Base-by-base conservation (phyloP, 2,329 filamentous ascomycete genomes). In the Botrytis pseudocinerea region DNA sequence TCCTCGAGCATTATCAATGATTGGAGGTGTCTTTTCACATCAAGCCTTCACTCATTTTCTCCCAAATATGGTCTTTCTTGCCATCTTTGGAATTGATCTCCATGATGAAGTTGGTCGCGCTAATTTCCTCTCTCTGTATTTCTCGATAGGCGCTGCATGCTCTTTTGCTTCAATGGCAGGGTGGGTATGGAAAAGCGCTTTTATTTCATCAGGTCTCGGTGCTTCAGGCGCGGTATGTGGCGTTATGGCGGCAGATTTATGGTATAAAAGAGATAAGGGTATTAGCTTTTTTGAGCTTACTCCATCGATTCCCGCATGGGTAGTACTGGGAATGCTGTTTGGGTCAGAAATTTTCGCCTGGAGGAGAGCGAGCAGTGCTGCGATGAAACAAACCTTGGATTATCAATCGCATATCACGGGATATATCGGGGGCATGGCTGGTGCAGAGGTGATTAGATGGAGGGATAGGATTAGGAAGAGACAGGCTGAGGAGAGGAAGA, bases 21-120 rank as follows among this genome's bases (percentile, higher is more conserved):
- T 95, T 42, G 88, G 89, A 48, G 88, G 89, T 76, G 83, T 88
- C 68, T 93, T 94, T 83, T 92, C 90, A 32, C 93, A 96, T 83
- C 88, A 92, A 71, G 83, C 82, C 4, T 76, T 90, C 28, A 78
- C 81, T 64, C 93, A 96, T 81, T 80, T 93, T 54, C 74, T 85
- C 38, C 80, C 85, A 60, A 95, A 95, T 82, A 90, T 93, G 87
- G 77, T 86, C 14, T 83, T 87, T 59, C 83, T 95, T 7, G 91
- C 86, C 84, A 83, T 93, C 78, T 84, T 94, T 28, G 93, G 92
- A 38, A 87, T 87, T 16, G 84, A 86, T 1, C 83, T 93, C 48
- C 91, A 93, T 82, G 90, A 93, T 75, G 90, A 93, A 77, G 83
- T 93, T 40, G 92, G 91, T 18, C 86, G 92, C 18, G 90, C 87